Evolutionary conservation across 1,284 basidiomycete species (phyloP), one percentile per base, ranked within the genome.

Genomic region (Amylostereum areolatum): DNA sequence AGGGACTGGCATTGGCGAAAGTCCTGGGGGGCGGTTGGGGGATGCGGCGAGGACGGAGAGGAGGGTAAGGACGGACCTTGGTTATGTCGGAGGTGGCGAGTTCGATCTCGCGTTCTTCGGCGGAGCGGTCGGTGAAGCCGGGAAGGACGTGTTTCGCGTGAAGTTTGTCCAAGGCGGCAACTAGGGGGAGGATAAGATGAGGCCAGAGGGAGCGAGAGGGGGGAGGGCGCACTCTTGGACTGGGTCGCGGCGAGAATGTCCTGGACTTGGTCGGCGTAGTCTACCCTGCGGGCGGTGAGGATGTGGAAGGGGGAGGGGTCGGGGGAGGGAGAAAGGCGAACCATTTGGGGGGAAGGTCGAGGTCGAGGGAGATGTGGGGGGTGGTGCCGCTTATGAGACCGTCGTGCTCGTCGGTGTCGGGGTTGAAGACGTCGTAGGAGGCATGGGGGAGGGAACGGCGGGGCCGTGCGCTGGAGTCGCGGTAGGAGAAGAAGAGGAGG

Each of bases 101-200:
- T 63, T 98, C 92, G 55, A 99, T 99, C 65, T 97, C 93, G 56
- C 84, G 79, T 70, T 99, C 96, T 69, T 99, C 95, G 11, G 82
- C 81, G 1, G 89, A 80, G 50, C 96, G 88, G 76, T 99, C 97
- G 62, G 91, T 81, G 66, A 99, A 99, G 2, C 93, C 94, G 52
- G 97, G 97, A 3, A 99, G 79, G 48, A 90, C 86, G 66, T 98
- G 95, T 66, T 93, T 97, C 53, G 94, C 89, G 60, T 99, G 95
- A 7, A 99, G 80, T 64, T 89, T 94, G 66, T 98, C 95, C 42
- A 97, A 83, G 5, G 81, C 68, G 28, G 76, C 62, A 64, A 97
- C 88, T 95, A 59, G 52, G 52, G 53, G 45, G 51, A 48, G 49
- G 45, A 46, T 52, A 41, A 49, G 45, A 46, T 46, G 46, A 51